phyloP scores from a whole-genome alignment of 768 basidiomycete genomes.

The Leccinum broughii region DNA sequence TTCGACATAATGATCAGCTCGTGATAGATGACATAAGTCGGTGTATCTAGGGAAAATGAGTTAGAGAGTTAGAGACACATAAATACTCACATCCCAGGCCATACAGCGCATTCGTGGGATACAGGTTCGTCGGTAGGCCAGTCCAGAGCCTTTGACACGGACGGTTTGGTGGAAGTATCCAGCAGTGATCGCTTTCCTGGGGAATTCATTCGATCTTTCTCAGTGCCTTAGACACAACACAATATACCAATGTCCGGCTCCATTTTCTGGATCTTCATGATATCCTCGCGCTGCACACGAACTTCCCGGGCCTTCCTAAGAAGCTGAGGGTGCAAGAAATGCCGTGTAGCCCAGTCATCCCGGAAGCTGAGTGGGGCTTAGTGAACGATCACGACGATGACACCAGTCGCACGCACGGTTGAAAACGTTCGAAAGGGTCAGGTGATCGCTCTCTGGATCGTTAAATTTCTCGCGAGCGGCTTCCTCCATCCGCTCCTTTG shows the following conservation, averaged over 20 bases:
- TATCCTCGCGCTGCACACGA: slow-evolving; percentile 92
- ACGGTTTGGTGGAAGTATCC: slow-evolving; percentile 99
- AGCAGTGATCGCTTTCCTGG: slow-evolving; percentile 92
- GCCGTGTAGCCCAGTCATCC: slow-evolving; percentile 93
- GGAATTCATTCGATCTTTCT: background rate
- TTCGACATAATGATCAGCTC: slow-evolving; percentile 94
- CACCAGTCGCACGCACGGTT: slow-evolving; percentile 58
- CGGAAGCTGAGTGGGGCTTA: slow-evolving; percentile 57
- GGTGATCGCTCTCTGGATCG: slow-evolving; percentile 96
- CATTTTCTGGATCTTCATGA: slow-evolving; percentile 99
- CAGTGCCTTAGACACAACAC: background rate
- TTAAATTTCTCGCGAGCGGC: slow-evolving; percentile 97
- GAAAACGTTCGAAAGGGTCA: slow-evolving; percentile 94
- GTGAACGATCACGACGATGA: background rate
- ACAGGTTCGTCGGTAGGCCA: slow-evolving; percentile 91
- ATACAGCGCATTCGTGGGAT: slow-evolving; percentile 95
- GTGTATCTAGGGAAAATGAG: slow-evolving; percentile 63
- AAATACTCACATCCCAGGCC: slow-evolving; percentile 83
- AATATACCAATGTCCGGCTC: slow-evolving; percentile 91
- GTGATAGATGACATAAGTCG: slow-evolving; percentile 96
- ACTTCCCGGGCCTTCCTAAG: slow-evolving; percentile 95
- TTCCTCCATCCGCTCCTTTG: slow-evolving; percentile 97
- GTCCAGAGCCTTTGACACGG: slow-evolving; percentile 94
- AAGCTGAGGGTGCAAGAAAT: slow-evolving; percentile 96
- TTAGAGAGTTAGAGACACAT: background rate